Evolutionary conservation across 1,139 yeast genomes (phyloP).

Genomic region (Debaryomyces psychrophilus): DNA sequence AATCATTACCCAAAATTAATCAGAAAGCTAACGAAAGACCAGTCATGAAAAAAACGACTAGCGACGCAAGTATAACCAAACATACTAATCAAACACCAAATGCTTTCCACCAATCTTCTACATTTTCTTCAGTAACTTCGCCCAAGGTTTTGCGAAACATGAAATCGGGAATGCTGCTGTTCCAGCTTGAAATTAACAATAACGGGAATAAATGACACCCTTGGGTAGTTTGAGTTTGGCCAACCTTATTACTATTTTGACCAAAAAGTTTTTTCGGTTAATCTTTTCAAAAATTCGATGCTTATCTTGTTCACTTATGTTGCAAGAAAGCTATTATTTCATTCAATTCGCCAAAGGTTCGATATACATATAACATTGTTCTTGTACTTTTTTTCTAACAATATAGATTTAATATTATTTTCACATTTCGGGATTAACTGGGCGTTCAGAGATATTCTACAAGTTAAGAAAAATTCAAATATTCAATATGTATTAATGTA

Average conservation of each 20-base stretch:
- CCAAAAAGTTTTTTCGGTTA: not conserved
- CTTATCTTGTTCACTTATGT: not conserved
- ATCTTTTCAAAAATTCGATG: not conserved
- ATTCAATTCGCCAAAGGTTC: slow-evolving; percentile 1
- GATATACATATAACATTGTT: not conserved
- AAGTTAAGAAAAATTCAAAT: not conserved
- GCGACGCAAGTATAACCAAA: slow-evolving; percentile 12
- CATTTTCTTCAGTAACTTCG: slow-evolving; percentile 14
- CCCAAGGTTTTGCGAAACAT: slow-evolving; percentile 31
- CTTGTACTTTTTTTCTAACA: slow-evolving; percentile 1
- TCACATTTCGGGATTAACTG: not conserved
- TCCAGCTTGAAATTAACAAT: slow-evolving; percentile 31
- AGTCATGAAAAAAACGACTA: slow-evolving; percentile 16
- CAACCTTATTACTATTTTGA: not conserved
- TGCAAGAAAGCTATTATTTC: not conserved
- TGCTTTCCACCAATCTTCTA: slow-evolving; percentile 7
- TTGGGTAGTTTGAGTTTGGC: not conserved
- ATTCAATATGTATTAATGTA: slow-evolving; percentile 1
- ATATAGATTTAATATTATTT: slow-evolving; percentile 3
- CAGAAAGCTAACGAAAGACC: slow-evolving; percentile 15
- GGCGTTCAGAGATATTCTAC: not conserved
- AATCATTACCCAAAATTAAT: slow-evolving; percentile 17
- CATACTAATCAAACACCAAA: slow-evolving; percentile 10
- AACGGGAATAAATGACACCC: slow-evolving; percentile 3
- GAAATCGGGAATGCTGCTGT: slow-evolving; percentile 43